Base-by-base conservation (phyloP, 2,329 filamentous ascomycete species). In the Madurella fahalii region DNA sequence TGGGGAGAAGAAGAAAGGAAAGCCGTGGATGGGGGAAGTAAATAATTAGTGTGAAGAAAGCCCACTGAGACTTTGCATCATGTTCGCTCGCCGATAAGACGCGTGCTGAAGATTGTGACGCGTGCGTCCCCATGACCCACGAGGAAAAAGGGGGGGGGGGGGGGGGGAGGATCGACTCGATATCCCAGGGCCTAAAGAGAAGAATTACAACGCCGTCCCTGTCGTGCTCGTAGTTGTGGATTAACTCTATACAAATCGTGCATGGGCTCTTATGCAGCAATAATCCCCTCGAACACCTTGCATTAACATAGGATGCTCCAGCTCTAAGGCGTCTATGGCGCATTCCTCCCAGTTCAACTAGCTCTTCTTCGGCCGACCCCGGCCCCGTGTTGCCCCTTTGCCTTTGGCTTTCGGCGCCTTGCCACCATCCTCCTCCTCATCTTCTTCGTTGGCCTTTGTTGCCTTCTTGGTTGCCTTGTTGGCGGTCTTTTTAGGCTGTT, bases 401-500 rank as follows among this genome's bases (percentile, higher is more conserved):
- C 66, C 69, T 61, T 73, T 77, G 1, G n/a, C 68, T 61, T 74
- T 77, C 2, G 45, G 13, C 15, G 66, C 65, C 32, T 47, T 71
- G 20, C 70, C 50, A n/a, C 79, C 57, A 9, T 80, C 80, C 46
- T 74, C 77, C 16, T 77, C 77, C 17, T 76, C 77, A 16, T 72
- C 74, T 7, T 79, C 79, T n/a, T 75, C 72, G 42, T 68, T 71
- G 32, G 71, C 72, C 53, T 77, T 77, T 43, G 57, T 72, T 58
- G 69, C 58, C 61, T 74, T 76, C 65, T 76, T 76, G 59, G 82
- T 83, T 77, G 95, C 95, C 54, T 62, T 63, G 30, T 50, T 53
- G 4, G 71, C 66, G 2, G 64, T 90, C 60, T 82, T 84, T 78
- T 96, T 96, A 12, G 93, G 90, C 67, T 87, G 81, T 71, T 94